Base-by-base conservation (phyloP, 2,329 filamentous ascomycete species). In the Chaetomium globosum region DNA sequence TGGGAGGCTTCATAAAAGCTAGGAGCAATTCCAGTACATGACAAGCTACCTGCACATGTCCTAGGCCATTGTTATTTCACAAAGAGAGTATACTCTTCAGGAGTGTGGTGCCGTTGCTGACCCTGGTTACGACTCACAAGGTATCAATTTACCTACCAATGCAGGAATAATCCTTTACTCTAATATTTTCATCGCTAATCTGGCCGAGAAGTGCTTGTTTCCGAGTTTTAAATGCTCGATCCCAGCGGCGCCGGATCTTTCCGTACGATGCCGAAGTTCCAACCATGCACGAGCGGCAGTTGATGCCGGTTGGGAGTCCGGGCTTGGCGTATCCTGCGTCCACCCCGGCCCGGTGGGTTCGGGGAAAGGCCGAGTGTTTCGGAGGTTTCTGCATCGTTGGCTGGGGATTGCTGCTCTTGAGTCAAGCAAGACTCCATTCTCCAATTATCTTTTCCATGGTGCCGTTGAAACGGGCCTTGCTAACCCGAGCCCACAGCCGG, bases 401-500 rank as follows among this genome's bases (percentile, higher is more conserved):
- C 23, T 16, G 36, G 5, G 26, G 13, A 19, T 31, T 23, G n/a
- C 21, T 23, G 19, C 19, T 16, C 3, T 4, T 13, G 6, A 28
- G 26, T 52, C 43, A 48, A 48, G n/a, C 13, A 48, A 48, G 7
- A 7, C 43, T 6, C 12, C 43, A 48, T 48, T 39, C 36, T 39
- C 36, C 36, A 39, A 39, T 39, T 19, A 39, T 36, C 33, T 36
- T 33, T 10, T 33, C 9, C 10, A 12, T 36, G 33, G 33, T 12
- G 33, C 10, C 33, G 49, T 53, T 31, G n/a, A 30, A 16, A 53
- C 51, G 16, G 6, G 26, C 7, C n/a, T 10, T 52, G 36, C 10
- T 52, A 57, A 51, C 54, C 59, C 52, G 59, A 59, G 30, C 57
- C 43, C 54, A 46, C 59, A 46, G 39, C 36, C 53, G 61, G 55